A percentile compares a stretch with the other conserved stretches of the same genome.
Evolutionary conservation across 176 grass and related monocot species (phyloP).

Genomic region (Oryza rufipogon): DNA sequence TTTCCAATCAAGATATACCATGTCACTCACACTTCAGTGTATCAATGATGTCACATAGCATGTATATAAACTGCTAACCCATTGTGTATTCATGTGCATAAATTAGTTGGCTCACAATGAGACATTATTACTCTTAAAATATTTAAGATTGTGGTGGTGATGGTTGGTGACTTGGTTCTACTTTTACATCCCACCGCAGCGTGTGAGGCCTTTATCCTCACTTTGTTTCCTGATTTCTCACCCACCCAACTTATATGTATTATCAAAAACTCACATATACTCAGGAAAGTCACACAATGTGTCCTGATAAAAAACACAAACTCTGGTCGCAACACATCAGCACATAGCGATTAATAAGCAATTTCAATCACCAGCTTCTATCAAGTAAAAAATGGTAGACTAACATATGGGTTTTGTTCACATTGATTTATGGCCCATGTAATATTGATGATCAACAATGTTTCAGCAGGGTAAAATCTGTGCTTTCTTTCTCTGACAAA

Average conservation of each 20-base stretch:
- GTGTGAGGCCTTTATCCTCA: neutral
- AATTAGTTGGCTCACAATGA: neutral
- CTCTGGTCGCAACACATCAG: neutral
- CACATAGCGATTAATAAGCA: neutral
- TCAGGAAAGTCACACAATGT: neutral
- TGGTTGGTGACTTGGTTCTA: neutral
- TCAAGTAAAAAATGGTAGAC: neutral
- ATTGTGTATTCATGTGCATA: neutral
- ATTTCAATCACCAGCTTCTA: neutral
- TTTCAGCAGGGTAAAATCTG: neutral
- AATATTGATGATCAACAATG: slow-evolving; percentile 9
- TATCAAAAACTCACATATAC: neutral
- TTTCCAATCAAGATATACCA: neutral
- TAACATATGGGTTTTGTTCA: neutral
- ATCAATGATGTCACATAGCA: slow-evolving; percentile 1
- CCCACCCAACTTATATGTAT: neutral
- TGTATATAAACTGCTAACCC: neutral
- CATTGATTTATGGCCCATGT: neutral
- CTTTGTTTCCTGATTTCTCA: neutral
- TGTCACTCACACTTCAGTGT: neutral
- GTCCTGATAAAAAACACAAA: neutral
- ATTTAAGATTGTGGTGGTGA: neutral
- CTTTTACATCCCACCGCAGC: neutral
- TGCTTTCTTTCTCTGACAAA: slow-evolving; percentile 3
- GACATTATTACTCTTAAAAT: neutral